Evolutionary conservation across 2,329 filamentous ascomycete species (phyloP), one percentile per base, ranked within the genome.

Genomic region (Colletotrichum sp.): DNA sequence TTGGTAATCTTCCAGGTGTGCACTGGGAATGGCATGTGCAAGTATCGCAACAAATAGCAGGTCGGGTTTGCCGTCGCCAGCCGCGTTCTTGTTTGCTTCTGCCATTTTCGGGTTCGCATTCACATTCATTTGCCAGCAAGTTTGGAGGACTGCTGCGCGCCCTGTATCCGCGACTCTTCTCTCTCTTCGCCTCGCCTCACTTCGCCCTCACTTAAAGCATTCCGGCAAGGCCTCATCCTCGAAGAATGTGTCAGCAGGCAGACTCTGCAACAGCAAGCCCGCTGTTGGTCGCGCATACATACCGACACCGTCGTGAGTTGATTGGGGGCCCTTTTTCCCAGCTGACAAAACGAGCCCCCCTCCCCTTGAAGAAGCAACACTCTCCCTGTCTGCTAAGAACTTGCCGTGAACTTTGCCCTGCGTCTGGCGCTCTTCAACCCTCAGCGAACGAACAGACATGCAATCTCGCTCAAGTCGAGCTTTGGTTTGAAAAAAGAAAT

Each of bases 221-320:
- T 52, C 34, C 16, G 32, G 13, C 34, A 59, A 44, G 61, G 34
- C 68, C 49, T 32, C 19, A 16, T 65, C 61, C 72, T 71, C 62
- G 68, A 29, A 62, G 19, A 6, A 52, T 71, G 61, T 71, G 61
- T 75, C 68, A 75, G 57, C 65, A 71, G 61, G 70, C 70, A 36
- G 2, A 22, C 9, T 64, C 62, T 57, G 22, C 39, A 25, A 65
- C 64, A 55, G 29, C 44, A 52, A 52, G n/a, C 44, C 44, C n/a
- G 44, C n/a, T 52, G 44, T 4, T 19, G 44, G 59, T 29, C 22
- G 64, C 64, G 39, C 1, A 49, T 49, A 49, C 39, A 49, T 44
- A 29, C 36, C 8, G 25, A 19, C 49, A 32, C 39, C 44, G 69
- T 57, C 44, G 34, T 68, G 55, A n/a, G 63, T 76, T 72, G 44